Base-by-base conservation (phyloP, 2,329 filamentous ascomycete species). In the Fusarium buxicola region DNA sequence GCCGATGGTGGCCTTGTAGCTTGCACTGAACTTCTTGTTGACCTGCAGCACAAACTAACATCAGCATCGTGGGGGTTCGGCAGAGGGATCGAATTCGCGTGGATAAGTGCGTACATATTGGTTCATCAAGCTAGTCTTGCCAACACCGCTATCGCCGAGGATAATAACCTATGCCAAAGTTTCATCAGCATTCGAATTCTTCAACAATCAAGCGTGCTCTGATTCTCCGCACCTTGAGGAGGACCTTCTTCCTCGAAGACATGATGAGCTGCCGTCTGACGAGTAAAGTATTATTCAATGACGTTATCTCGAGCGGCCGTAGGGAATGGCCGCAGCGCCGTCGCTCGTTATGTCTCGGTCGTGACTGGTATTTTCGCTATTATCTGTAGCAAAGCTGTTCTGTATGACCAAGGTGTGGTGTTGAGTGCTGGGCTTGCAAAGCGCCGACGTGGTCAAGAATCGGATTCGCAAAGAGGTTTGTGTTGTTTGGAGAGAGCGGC, bases 81-180 rank as follows among this genome's bases (percentile, higher is more conserved):
- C 31, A 21, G 25, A 43, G 40, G 38, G 45, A n/a, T 50, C 34
- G 45, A 43, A 27, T 30, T 18, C 45, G 31, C 35, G 39, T 36
- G 40, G 58, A 52, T 72, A 24, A 30, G 36, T 59, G 56, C 91
- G 78, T 88, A 98, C 95, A 92, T 98, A 99, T 98, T 99, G 95
- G 83, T 99, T 99, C 95, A 99, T 99, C 87, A 99, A 89, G 80
- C 93, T 97, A 61, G 95, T 99, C 86, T 99, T 99, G 78, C 95
- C 95, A 63, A 99, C 95, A 81, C 95, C 95, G 80, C 94, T 98
- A 80, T 99, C 95, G 72, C 95, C 95, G 71, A 99, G 89, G 81
- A 99, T 98, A 75, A 99, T 99, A 75, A 99, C 94, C 94, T 98
- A 73, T 40, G 65, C 48, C 47, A 27, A 54, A 52, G 35, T 40